Evolutionary conservation across 1,139 yeast species (phyloP).

Genomic region (Hyphopichia burtonii): DNA sequence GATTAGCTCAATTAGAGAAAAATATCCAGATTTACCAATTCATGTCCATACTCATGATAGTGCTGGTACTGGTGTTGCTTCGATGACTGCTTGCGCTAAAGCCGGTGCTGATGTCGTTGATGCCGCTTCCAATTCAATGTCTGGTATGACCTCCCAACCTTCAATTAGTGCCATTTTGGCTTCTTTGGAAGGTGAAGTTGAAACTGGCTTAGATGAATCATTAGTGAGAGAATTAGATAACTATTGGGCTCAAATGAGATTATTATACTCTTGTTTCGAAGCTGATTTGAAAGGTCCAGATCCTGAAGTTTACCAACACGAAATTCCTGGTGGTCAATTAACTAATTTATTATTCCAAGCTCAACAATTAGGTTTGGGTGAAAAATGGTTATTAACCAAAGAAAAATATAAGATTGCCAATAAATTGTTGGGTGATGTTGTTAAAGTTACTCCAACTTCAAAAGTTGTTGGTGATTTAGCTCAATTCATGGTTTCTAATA

Average conservation of each 20-base stretch:
- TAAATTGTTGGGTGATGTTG: constrained; percentile 87
- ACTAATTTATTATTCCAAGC: constrained; percentile 98
- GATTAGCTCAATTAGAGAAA: constrained; percentile 76
- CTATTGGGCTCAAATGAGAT: constrained; percentile 99
- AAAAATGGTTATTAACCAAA: constrained; percentile 94
- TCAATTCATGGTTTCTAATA: constrained; percentile 97
- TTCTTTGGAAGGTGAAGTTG: constrained; percentile 82
- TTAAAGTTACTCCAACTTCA: constrained; percentile 97
- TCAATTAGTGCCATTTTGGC: constrained; percentile 91
- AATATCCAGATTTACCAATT: constrained; percentile 90
- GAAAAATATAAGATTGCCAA: constrained; percentile 91
- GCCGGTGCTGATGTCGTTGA: constrained; percentile 99
- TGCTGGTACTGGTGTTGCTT: constrained; percentile 98
- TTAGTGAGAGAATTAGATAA: constrained; percentile 81
- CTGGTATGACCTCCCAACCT: constrained; percentile 98
- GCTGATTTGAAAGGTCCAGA: constrained; percentile 99
- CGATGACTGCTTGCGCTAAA: constrained; percentile 89
- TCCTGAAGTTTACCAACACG: constrained; percentile 97
- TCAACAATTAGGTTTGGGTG: constrained; percentile 95
- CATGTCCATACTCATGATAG: constrained; percentile 99
- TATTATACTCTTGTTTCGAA: constrained; percentile 93
- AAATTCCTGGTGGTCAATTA: constrained; percentile 99
- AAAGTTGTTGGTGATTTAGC: constrained; percentile 99
- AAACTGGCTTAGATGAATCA: constrained; percentile 67
- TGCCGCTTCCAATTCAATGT: constrained; percentile 95